Evolutionary conservation across 2,329 filamentous ascomycete genomes (phyloP), one percentile per base, ranked within the genome.

Genomic region (Ophiocordyceps sinensis): DNA sequence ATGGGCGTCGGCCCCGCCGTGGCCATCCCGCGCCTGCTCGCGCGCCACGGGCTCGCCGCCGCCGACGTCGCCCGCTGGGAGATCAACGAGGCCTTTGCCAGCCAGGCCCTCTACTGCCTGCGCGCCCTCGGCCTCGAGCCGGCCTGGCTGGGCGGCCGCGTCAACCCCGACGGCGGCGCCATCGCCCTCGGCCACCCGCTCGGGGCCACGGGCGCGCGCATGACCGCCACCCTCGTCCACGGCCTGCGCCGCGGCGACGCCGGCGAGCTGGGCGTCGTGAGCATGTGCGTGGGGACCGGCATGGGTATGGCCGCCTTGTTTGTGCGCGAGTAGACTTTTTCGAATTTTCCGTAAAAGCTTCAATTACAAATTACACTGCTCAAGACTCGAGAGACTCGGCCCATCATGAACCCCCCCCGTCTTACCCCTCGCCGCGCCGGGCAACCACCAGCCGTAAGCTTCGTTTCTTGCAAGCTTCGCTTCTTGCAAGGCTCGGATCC

Each of bases 101-200:
- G 73, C 51, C 77, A 81, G 61, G 67, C 74, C 1, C 61, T 82
- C 5, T 71, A 94, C 63, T 88, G 82, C 51, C 64, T 89, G 37
- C 67, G 85, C 45, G 72, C 77, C 52, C 56, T 91, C 11, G 82
- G 79, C 0, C 64, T 89, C 17, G 78, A 78, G 58, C 57, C 64
- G 53, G 75, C 54, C 49, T 77, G 68, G 64, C 71, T 79, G 50
- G 63, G 74, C 42, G 75, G 75, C 8, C 80, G 74, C 62, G 82
- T 95, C 15, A 96, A 96, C 63, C 86, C 86, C 1, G 87, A 93
- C 52, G 89, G 89, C 45, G 88, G 89, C 28, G 89, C 88, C 3
- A 94, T 95, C 59, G 88, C 89, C n/a, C 65, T 95, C 21, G 89
- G 89, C 2, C 89, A 95, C 59, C 88, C 88, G 6, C 71, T 95